Percentiles rank a stretch among this genome's conserved stretches.
phyloP scores from a whole-genome alignment of 2,329 filamentous ascomycete species.

The Aspergillus hiratsukae region DNA sequence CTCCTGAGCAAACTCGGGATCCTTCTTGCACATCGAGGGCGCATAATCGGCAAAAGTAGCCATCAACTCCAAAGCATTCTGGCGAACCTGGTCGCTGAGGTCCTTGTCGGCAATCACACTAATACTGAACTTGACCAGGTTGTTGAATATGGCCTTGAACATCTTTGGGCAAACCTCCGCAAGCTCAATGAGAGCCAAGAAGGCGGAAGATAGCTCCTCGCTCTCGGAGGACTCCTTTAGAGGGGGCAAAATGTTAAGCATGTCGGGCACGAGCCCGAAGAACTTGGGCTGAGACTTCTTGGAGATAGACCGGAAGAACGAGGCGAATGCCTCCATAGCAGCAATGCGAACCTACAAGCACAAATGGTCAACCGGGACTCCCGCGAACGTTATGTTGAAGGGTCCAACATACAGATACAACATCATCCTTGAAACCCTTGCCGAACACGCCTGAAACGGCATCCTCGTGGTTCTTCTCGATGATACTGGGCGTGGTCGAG shows the following conservation, averaged over 20 bases:
- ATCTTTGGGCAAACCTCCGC: constrained; percentile 94
- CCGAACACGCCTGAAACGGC: constrained; percentile 85
- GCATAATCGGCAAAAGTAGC: constrained; percentile 95
- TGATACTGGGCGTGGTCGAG: constrained; percentile 88
- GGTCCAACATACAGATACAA: constrained; percentile 60
- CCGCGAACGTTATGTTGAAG: background rate
- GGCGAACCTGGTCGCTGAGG: constrained; percentile 78
- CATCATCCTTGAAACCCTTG: constrained; percentile 85
- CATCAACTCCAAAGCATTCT: constrained; percentile 96
- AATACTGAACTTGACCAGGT: constrained; percentile 86
- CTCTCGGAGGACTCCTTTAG: constrained; percentile 89
- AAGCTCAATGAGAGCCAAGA: constrained; percentile 87
- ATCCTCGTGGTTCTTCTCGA: constrained; percentile 91
- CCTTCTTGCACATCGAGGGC: constrained; percentile 91
- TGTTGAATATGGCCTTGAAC: constrained; percentile 93
- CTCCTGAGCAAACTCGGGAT: constrained; percentile 82
- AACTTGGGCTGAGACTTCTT: constrained; percentile 90
- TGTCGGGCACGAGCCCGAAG: constrained; percentile 78
- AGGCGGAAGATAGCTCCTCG: constrained; percentile 82
- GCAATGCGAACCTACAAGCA: constrained; percentile 71
- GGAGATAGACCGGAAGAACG: constrained; percentile 85
- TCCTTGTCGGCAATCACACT: constrained; percentile 96
- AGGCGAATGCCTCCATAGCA: constrained; percentile 93
- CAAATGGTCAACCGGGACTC: constrained; percentile 13
- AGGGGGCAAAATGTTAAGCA: constrained; percentile 89